These are phyloP conservation scores for Tylopilus vinaceipallidus DNA, from an alignment of 768 basidiomycete species.

Conservation along the genomic window DNA sequence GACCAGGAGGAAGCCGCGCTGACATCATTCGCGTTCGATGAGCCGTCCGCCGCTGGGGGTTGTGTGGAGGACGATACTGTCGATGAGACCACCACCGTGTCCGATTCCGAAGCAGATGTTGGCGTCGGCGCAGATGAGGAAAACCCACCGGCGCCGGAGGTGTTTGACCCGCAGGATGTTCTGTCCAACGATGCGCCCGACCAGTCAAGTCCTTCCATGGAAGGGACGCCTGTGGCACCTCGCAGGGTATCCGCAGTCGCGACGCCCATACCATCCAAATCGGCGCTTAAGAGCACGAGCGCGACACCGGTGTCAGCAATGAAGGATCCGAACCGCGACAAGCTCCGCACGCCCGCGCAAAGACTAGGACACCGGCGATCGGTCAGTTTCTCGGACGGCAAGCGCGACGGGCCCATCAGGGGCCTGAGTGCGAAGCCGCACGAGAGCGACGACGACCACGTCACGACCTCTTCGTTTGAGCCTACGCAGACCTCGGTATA, in stretches of 20 bases:
- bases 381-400: conserved; percentile 97
- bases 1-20: conserved; percentile 69
- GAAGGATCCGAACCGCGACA: conserved; percentile 49
- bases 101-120: conserved; percentile 29
- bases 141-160: conserved; percentile 5
- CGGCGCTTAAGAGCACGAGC: conserved; percentile 42
- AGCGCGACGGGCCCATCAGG: conserved; percentile 81
- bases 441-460: conserved; percentile 37
- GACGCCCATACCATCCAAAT: conserved; percentile 36
- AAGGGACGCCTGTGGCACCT: conserved; percentile 22
- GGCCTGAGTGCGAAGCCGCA: conserved; percentile 46
- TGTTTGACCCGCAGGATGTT: conserved; percentile 40
- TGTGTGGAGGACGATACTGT: conserved; percentile 39
- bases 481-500: conserved; percentile 27
- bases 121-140: conserved; percentile 9
- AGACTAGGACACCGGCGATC: conserved; percentile 62
- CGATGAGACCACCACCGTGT: conserved; percentile 44
- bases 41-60: conserved; percentile 51
- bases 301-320: conserved; percentile 58
- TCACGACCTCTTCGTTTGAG: conserved; percentile 20
- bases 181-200: conserved; percentile 15
- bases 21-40: conserved; percentile 73
- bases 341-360: conserved; percentile 54
- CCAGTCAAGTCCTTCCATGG: background rate
- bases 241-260: conserved; percentile 9